phyloP scores from a whole-genome alignment of 192 early-diverging fungal species.

The Coemansia sp. region DNA sequence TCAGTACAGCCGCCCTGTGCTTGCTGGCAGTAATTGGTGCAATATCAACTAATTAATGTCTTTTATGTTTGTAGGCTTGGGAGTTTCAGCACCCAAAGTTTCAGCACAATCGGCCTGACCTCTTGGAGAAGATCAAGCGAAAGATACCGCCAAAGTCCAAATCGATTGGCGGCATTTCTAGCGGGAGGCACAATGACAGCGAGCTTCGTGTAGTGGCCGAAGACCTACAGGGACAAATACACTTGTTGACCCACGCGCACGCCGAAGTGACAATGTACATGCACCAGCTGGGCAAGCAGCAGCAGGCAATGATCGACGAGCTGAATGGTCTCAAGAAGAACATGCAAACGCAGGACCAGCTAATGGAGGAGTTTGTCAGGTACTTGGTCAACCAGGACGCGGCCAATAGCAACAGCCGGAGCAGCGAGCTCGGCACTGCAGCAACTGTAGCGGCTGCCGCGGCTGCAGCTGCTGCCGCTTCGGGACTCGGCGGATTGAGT shows the following conservation, averaged over 20 bases:
- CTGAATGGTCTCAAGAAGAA: constrained; percentile 53
- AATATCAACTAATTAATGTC: not conserved
- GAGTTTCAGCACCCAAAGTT: constrained; percentile 87
- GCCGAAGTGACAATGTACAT: constrained; percentile 55
- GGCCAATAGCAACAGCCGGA: constrained; percentile 18
- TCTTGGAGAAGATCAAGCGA: constrained; percentile 69
- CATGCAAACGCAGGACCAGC: constrained; percentile 55
- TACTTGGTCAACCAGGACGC: constrained; percentile 53
- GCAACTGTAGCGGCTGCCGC: constrained; percentile 31
- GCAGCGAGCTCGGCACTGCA: constrained; percentile 24
- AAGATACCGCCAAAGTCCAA: constrained; percentile 59
- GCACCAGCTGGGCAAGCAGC: constrained; percentile 54
- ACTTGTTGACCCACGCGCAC: constrained; percentile 52
- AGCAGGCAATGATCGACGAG: constrained; percentile 53
- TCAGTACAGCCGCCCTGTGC: constrained; percentile 4
- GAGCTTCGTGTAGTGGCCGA: constrained; percentile 47
- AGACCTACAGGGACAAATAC: constrained; percentile 52
- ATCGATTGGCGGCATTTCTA: constrained; percentile 41
- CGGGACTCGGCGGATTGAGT: constrained; percentile 25
- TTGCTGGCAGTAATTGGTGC: not conserved
- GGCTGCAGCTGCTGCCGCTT: constrained; percentile 28
- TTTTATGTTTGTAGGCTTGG: constrained; percentile 64
- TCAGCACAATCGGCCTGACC: constrained; percentile 66
- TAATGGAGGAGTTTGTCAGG: constrained; percentile 55
- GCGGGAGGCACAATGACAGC: constrained; percentile 30